Evolutionary conservation across 176 grass and related monocot species (phyloP), one percentile per base, ranked within the genome.

Genomic region (Alloteropsis semialata): DNA sequence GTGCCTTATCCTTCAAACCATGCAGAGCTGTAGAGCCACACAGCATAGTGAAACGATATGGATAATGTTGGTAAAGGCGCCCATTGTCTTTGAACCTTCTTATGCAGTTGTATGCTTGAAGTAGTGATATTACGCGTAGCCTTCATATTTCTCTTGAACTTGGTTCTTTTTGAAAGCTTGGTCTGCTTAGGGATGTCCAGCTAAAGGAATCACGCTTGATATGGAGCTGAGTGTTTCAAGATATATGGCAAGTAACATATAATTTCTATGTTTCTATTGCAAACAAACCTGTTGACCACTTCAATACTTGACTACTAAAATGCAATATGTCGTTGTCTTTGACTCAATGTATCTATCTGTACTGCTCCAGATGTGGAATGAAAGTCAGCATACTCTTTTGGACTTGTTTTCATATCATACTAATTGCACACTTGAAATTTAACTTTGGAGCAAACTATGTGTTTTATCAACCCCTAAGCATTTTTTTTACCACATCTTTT

Each of bases 51-150:
- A 86, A 65, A 88, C 81, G 39, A 89, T 94, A 58, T 80, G 86
- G 77, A 91, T 82, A 84, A 81, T 92, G 82, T 72, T 93, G 70
- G 73, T 61, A 85, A 88, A 90, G 78, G 78, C 87, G 83, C 82
- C 62, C 74, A 79, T 28, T 82, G 51, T 68, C 60, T 72, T 69
- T 69, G 80, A 65, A 48, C 65, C 78, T 63, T 48, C 54, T 78
- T 50, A 50, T 53, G 70, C 84, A 74, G 38, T 77, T 60, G 54
- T 32, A 81, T 87, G 81, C 56, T 81, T 49, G 21, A 82, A 76
- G 8, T 29, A 78, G 32, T 90, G 63, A 21, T 87, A 45, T 55
- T 14, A 46, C 72, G 33, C 4, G 10, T 24, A 75, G 17, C 6
- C 28, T 77, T 27, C 51, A 54, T 76, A 43, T 56, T 12, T 12